Evolutionary conservation across 2,329 filamentous ascomycete genomes (phyloP).

Genomic region (Claviceps cyperi): DNA sequence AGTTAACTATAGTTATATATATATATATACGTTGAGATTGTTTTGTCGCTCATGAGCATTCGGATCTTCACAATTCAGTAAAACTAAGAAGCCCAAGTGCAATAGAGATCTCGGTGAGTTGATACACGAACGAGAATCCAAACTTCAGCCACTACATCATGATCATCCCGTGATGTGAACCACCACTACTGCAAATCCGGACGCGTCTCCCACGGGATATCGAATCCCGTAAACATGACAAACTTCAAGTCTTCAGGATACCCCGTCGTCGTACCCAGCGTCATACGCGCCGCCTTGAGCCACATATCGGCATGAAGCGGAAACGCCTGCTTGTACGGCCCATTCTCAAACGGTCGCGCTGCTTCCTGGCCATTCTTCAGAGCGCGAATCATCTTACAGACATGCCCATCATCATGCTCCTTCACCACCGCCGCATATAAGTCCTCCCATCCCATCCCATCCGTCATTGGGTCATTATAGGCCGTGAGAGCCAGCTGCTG

Average conservation of each 20-base stretch:
- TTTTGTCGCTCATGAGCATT: too few species aligned
- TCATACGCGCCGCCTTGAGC: not conserved
- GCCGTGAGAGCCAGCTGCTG: slow-evolving; percentile 8
- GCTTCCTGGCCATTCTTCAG: slow-evolving; percentile 17
- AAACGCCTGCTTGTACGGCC: slow-evolving; percentile 11
- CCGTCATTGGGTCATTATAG: slow-evolving; percentile 9
- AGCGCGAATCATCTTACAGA: slow-evolving; percentile 20
- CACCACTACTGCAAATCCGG: not conserved
- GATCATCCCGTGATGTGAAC: not conserved
- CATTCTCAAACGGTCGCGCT: slow-evolving; percentile 5
- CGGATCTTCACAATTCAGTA: too few species aligned
- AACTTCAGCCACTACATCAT: too few species aligned
- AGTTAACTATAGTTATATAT: too few species aligned
- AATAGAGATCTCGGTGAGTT: too few species aligned
- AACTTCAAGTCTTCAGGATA: not conserved
- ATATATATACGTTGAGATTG: too few species aligned
- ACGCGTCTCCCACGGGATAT: not conserved
- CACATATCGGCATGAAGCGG: not conserved
- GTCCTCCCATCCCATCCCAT: slow-evolving; percentile 13
- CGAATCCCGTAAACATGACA: not conserved
- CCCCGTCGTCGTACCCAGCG: not conserved
- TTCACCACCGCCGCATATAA: slow-evolving; percentile 12
- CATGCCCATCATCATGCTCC: slow-evolving; percentile 21
- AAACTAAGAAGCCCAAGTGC: too few species aligned
- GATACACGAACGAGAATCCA: too few species aligned